phyloP scores from a whole-genome alignment of 176 grass and related monocot species.

The Hsuehochloa calcarea region DNA sequence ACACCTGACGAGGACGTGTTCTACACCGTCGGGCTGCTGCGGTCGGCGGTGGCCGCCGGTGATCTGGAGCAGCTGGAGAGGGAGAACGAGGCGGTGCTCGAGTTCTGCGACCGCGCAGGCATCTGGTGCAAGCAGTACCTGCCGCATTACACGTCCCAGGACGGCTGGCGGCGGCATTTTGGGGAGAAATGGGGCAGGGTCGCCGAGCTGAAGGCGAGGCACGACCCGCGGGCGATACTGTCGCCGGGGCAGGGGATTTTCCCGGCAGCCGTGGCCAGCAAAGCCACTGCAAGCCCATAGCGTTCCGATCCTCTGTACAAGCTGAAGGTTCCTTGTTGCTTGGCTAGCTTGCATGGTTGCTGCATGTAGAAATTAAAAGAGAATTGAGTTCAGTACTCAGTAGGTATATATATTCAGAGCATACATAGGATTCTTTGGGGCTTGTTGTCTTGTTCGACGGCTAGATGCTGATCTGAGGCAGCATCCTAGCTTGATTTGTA shows the following conservation, averaged over 20 bases:
- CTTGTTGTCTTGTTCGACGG: neutral
- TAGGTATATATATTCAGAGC: neutral
- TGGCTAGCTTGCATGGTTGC: neutral
- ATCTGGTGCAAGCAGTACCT: constrained; percentile 48
- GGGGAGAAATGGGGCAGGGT: constrained; percentile 39
- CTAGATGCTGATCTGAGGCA: neutral
- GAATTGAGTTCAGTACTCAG: neutral
- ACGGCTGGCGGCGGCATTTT: constrained; percentile 44
- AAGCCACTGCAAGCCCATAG: neutral
- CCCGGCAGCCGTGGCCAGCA: neutral
- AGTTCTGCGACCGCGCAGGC: constrained; percentile 15
- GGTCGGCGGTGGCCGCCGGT: neutral
- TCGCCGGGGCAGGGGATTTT: constrained; percentile 46
- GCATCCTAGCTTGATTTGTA: neutral
- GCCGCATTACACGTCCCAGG: constrained; percentile 30
- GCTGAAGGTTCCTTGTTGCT: neutral
- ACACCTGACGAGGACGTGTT: constrained; percentile 49
- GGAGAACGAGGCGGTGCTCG: constrained; percentile 32
- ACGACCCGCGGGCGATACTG: constrained; percentile 37
- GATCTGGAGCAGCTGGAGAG: constrained; percentile 34
- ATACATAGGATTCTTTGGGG: neutral
- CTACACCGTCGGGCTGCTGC: constrained; percentile 43
- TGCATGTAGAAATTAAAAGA: neutral
- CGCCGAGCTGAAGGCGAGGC: constrained; percentile 35
- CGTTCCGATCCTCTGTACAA: neutral